A percentile compares a stretch with the other conserved stretches of the same genome.
phyloP scores from a whole-genome alignment of 768 basidiomycete genomes.

The Steccherinum ochraceum region DNA sequence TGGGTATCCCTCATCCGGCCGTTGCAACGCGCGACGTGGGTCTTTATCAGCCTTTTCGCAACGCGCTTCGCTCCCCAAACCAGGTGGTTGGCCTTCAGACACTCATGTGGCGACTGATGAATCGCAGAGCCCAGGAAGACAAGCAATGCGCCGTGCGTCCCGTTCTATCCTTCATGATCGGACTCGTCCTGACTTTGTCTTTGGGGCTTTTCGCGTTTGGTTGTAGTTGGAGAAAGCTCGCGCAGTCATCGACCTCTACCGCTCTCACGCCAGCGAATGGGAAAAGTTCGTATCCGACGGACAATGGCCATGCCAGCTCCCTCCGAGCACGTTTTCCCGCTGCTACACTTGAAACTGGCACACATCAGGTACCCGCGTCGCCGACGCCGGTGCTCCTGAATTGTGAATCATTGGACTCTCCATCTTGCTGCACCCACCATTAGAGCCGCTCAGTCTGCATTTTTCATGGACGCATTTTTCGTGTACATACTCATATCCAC shows the following conservation, averaged over 20 bases:
- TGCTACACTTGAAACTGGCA: conserved; percentile 50
- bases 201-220: neutral
- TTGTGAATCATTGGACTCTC: too few species aligned
- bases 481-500: too few species aligned
- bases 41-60: conserved; percentile 76
- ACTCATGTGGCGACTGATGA: conserved; percentile 78
- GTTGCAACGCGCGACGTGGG: conserved; percentile 76
- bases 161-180: neutral
- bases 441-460: too few species aligned
- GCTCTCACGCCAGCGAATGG: conserved; percentile 59
- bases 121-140: conserved; percentile 67
- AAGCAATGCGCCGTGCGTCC: conserved; percentile 63
- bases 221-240: conserved; percentile 73
- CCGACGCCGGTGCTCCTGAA: too few species aligned
- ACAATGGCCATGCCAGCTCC: conserved; percentile 72
- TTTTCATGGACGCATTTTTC: too few species aligned
- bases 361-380: too few species aligned
- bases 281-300: conserved; percentile 51
- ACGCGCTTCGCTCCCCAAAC: conserved; percentile 57
- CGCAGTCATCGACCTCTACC: conserved; percentile 44
- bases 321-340: conserved; percentile 74
- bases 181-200: neutral
- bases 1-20: conserved; percentile 77
- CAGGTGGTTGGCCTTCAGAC: conserved; percentile 72
- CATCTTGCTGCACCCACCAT: too few species aligned